A percentile compares a stretch with the other conserved stretches of the same genome.
phyloP scores from a whole-genome alignment of 768 basidiomycete species.

The Erythrobasidium yunnanense region DNA sequence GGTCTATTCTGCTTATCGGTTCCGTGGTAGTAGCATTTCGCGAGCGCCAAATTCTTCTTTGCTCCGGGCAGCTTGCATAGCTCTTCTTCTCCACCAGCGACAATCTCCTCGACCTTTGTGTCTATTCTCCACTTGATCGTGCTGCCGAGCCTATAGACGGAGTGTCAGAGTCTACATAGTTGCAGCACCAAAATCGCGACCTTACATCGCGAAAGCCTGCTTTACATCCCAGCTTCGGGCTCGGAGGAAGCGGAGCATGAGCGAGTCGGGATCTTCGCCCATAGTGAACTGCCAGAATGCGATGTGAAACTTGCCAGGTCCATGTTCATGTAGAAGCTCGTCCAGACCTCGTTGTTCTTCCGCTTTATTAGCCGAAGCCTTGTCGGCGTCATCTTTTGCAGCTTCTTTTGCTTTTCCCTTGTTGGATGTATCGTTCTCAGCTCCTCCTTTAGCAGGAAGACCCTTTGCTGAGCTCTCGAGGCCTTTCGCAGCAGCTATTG shows the following conservation, averaged over 20 bases:
- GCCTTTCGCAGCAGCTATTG: neutral
- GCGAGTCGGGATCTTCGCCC: neutral
- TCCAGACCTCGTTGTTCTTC: conserved; percentile 29
- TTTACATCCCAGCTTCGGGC: conserved; percentile 31
- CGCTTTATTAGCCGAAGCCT: neutral
- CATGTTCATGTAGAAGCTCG: conserved; percentile 31
- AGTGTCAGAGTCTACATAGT: no score
- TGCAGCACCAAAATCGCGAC: no score
- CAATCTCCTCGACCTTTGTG: neutral
- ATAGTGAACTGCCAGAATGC: conserved; percentile 31
- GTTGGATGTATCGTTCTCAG: neutral
- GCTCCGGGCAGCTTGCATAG: conserved; percentile 14
- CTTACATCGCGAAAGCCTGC: conserved; percentile 2
- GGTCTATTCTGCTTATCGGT: conserved; percentile 20
- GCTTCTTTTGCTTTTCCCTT: neutral
- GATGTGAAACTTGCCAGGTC: conserved; percentile 29
- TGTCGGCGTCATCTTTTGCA: conserved; percentile 7
- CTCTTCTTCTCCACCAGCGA: conserved; percentile 20
- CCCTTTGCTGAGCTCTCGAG: neutral
- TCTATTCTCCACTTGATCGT: conserved; percentile 26
- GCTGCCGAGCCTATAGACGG: conserved; percentile 12
- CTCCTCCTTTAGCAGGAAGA: neutral
- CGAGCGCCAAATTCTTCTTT: neutral
- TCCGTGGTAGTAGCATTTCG: conserved; percentile 13
- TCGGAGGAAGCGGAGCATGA: conserved; percentile 33